Base-by-base conservation (phyloP, 257 asterid species). In the Scutellaria baicalensis region DNA sequence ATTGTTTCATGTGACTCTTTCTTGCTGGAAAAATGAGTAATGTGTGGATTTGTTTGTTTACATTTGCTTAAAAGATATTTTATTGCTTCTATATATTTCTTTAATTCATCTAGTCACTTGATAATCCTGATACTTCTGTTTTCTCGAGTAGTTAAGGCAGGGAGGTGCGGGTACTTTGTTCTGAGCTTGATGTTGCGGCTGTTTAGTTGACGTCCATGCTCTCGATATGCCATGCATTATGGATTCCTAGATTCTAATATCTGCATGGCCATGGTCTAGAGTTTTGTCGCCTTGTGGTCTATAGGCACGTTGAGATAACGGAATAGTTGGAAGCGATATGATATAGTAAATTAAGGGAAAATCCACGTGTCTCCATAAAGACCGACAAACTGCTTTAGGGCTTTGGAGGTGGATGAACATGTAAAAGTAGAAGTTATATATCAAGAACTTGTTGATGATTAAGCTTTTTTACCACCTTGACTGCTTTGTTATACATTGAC, bases 211-310 rank as follows among this genome's bases (percentile, higher is more conserved):
- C 5, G 2, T 5, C 33, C 14, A 47, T 45, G 21, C 72, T 45
- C 39, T 73, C 17, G 61, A 44, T 42, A 31, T 43, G 54, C 4
- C 51, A 43, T 64, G 77, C 77, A 62, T 49, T 33, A 27, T 6
- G 56, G 23, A 31, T 54, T 43, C 55, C 60, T 33, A 52, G 12
- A 54, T 64, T 44, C 23, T 39, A 21, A 35, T 27, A 56, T 65
- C 50, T 57, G 61, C 63, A 17, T 13, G 27, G 33, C 47, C 66
- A 27, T 66, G 38, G 38, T 13, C 7, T 59, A 21, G 27, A 31
- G 33, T 44, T 55, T 13, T 57, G 60, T 57, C 6, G 21, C 23
- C 13, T 51, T 52, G 66, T 54, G 17, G 38, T 52, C 31, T 62
- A 42, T 27, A 0, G 20, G 6, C 7, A 5, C 35, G 60, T 48